Percentiles rank a stretch among this genome's conserved stretches.
Evolutionary conservation across 2,329 filamentous ascomycete species (phyloP).

Genomic region (Coniochaeta sp.): DNA sequence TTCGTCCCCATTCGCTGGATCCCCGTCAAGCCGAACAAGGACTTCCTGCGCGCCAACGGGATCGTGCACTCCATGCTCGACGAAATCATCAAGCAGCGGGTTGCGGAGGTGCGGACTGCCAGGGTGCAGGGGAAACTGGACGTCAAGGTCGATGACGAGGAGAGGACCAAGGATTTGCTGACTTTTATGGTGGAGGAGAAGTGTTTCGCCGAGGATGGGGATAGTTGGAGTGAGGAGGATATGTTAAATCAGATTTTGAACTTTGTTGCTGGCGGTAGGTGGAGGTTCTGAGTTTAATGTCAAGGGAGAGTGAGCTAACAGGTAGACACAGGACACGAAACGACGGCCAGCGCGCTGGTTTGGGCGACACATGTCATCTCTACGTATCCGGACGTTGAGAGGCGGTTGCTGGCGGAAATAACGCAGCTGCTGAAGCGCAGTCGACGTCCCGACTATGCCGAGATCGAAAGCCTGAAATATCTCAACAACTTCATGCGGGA

Average conservation of each 20-base stretch:
- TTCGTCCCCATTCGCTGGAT: conserved; percentile 29
- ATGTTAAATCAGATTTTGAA: conserved; percentile 2
- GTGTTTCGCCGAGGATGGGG: not conserved
- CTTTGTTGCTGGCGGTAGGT: not conserved
- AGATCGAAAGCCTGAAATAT: conserved; percentile 30
- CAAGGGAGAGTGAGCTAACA: not conserved
- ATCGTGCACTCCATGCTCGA: conserved; percentile 21
- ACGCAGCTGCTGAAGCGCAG: conserved; percentile 19
- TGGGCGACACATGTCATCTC: conserved; percentile 33
- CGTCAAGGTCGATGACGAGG: conserved; percentile 13
- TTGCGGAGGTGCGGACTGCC: conserved; percentile 11
- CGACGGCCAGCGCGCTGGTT: conserved; percentile 31
- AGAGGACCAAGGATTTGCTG: conserved; percentile 31
- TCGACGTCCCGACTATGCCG: conserved; percentile 27
- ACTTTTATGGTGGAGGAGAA: conserved; percentile 27
- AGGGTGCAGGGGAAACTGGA: not conserved
- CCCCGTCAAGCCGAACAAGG: conserved; percentile 27
- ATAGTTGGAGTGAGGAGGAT: conserved; percentile 3
- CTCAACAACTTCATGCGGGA: conserved; percentile 37
- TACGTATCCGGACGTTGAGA: conserved; percentile 27
- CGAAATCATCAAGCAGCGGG: conserved; percentile 18
- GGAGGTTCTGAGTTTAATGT: too few relatives aligned
- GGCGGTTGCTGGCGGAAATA: conserved; percentile 30
- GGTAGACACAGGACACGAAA: conserved; percentile 32
- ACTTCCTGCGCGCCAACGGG: conserved; percentile 24